Conservation (phyloP, 768 basidiomycete species). For the Boletus bicolor region DNA sequence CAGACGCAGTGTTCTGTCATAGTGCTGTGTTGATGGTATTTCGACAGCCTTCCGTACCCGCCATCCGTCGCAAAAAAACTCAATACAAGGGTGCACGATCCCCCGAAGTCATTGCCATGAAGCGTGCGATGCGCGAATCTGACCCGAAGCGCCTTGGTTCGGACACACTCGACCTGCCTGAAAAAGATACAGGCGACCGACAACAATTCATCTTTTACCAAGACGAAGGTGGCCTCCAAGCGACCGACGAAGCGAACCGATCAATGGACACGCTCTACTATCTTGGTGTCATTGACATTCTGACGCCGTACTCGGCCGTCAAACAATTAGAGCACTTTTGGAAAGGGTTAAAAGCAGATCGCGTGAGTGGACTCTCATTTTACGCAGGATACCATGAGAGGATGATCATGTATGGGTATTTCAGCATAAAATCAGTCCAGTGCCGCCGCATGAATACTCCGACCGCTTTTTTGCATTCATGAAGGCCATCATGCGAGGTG, state of each 20-base stretch:
- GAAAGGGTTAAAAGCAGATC: conserved; percentile 86
- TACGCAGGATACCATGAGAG: neutral
- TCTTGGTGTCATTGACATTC: conserved; percentile 93
- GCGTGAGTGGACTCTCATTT: conserved; percentile 52
- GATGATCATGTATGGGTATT: conserved; percentile 1
- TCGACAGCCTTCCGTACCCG: conserved; percentile 65
- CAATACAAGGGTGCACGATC: conserved; percentile 53
- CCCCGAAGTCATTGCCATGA: conserved; percentile 79
- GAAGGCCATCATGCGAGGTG: conserved; percentile 81
- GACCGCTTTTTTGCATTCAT: conserved; percentile 87
- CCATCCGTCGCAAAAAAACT: conserved; percentile 58
- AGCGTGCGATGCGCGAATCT: conserved; percentile 79
- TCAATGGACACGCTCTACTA: conserved; percentile 82
- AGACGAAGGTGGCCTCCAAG: conserved; percentile 90
- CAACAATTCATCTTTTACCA: conserved; percentile 90
- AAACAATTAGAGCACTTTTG: conserved; percentile 90
- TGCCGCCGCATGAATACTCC: conserved; percentile 83
- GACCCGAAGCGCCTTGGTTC: conserved; percentile 70
- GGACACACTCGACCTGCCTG: conserved; percentile 52
- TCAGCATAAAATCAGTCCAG: conserved; percentile 93
- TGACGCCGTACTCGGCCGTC: conserved; percentile 76
- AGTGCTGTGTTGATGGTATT: neutral
- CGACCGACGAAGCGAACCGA: conserved; percentile 83
- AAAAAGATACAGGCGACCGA: conserved; percentile 54
- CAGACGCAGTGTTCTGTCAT: conserved; percentile 13